Evolutionary conservation across 495 filamentous ascomycete species (phyloP).

Genomic region (Usnea hakonensis): DNA sequence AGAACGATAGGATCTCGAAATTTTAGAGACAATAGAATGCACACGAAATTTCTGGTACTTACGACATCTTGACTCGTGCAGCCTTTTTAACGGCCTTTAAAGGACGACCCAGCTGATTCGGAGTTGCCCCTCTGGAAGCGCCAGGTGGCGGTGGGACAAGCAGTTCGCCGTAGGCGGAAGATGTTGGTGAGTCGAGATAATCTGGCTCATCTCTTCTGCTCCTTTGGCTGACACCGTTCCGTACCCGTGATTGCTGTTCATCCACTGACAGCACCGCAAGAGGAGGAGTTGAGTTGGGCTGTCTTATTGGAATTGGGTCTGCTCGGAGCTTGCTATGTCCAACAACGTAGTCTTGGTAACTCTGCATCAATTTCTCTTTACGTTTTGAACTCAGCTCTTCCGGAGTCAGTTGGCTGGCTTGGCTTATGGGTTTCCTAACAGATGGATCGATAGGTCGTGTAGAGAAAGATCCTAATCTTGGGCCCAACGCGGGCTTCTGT

Average conservation of each 20-base stretch:
- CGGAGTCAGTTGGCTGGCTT: slow-evolving; percentile 5
- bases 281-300: slow-evolving; percentile 11
- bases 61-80: slow-evolving; percentile 63
- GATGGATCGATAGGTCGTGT: slow-evolving; percentile 7
- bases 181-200: slow-evolving; percentile 21
- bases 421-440: slow-evolving; percentile 9
- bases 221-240: slow-evolving; percentile 19
- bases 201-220: slow-evolving; percentile 27
- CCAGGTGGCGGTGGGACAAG: slow-evolving; percentile 30
- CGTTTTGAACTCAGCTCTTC: slow-evolving; percentile 20
- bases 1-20: background rate
- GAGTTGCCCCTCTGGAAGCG: slow-evolving; percentile 51
- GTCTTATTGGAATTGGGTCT: slow-evolving; percentile 3
- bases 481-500: slow-evolving; percentile 6
- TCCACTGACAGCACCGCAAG: slow-evolving; percentile 10
- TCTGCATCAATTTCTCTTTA: slow-evolving; percentile 15
- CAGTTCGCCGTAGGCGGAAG: slow-evolving; percentile 24
- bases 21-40: background rate
- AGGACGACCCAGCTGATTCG: slow-evolving; percentile 39
- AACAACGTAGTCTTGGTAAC: slow-evolving; percentile 18
- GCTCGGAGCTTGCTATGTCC: slow-evolving; percentile 20
- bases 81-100: slow-evolving; percentile 48
- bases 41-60: slow-evolving; percentile 32
- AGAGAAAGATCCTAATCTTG: slow-evolving; percentile 20
- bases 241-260: slow-evolving; percentile 18